A percentile compares a stretch with the other conserved stretches of the same genome.
phyloP scores from a whole-genome alignment of 1,284 basidiomycete genomes.

The Wolfiporia cocos region DNA sequence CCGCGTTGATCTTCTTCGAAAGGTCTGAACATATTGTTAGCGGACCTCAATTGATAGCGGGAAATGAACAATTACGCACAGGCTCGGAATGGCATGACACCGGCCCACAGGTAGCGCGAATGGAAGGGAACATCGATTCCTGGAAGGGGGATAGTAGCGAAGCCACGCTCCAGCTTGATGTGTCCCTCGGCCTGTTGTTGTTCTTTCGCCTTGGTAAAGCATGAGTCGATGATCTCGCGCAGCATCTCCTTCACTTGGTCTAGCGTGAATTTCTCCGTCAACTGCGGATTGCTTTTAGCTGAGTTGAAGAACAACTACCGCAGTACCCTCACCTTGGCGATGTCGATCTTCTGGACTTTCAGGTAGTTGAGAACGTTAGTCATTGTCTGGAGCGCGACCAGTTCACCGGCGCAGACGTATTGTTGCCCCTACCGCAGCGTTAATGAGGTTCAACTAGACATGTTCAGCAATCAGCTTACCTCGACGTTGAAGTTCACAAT shows the following conservation, averaged over 20 bases:
- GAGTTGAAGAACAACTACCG: no score
- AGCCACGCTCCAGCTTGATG: slow-evolving; percentile 94
- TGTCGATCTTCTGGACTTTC: slow-evolving; percentile 96
- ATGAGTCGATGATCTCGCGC: slow-evolving; percentile 84
- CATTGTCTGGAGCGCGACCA: slow-evolving; percentile 88
- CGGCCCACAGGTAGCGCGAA: slow-evolving; percentile 97
- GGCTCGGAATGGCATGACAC: slow-evolving; percentile 94
- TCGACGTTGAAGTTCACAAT: slow-evolving; percentile 99
- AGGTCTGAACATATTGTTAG: slow-evolving; percentile 78
- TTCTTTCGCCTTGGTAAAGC: slow-evolving; percentile 73
- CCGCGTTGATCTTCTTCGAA: slow-evolving; percentile 95
- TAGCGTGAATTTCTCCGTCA: slow-evolving; percentile 78
- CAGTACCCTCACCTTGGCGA: slow-evolving; percentile 72
- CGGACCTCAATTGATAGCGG: no score
- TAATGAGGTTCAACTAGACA: neutral
- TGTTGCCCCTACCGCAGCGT: slow-evolving; percentile 70
- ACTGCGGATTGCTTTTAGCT: slow-evolving; percentile 35
- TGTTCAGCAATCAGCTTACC: slow-evolving; percentile 35
- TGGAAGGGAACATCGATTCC: slow-evolving; percentile 99
- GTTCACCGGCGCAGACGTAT: slow-evolving; percentile 97
- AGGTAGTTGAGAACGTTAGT: slow-evolving; percentile 96
- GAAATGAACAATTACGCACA: slow-evolving; percentile 58
- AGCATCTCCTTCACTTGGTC: slow-evolving; percentile 93
- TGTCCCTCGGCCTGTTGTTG: slow-evolving; percentile 81
- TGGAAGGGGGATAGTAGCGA: slow-evolving; percentile 92